A percentile compares a stretch with the other conserved stretches of the same genome.
Evolutionary conservation across 2,329 filamentous ascomycete genomes (phyloP).

Genomic region (Aspergillus candidus): DNA sequence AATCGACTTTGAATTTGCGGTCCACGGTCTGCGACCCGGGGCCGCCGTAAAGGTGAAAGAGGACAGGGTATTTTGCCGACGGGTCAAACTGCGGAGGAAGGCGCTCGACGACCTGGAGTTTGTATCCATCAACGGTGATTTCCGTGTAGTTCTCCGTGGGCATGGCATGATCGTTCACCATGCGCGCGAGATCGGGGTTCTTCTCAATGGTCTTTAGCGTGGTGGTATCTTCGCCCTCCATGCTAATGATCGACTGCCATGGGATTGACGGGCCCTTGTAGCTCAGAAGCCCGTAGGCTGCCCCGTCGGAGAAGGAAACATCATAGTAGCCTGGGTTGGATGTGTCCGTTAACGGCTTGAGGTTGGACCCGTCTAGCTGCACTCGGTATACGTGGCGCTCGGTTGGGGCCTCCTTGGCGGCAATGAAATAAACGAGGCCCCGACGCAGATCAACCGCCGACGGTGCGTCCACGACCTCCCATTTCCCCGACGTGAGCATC

Average conservation of each 20-base stretch:
- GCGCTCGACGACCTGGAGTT: constrained; percentile 70
- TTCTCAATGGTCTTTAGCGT: constrained; percentile 71
- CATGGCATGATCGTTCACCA: constrained; percentile 69
- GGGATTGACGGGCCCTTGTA: constrained; percentile 82
- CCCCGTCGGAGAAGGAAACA: constrained; percentile 75
- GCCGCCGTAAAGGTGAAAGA: constrained; percentile 92
- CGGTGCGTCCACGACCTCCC: constrained; percentile 85
- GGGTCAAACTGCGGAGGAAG: constrained; percentile 82
- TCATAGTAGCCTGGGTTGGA: constrained; percentile 69
- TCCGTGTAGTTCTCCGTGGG: constrained; percentile 78
- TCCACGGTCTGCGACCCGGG: constrained; percentile 86
- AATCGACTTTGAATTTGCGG: constrained; percentile 77
- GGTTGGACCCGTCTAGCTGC: constrained; percentile 68
- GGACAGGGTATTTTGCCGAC: constrained; percentile 80
- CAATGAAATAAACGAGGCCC: constrained; percentile 86
- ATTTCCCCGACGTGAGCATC: constrained; percentile 79
- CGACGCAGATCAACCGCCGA: constrained; percentile 76
- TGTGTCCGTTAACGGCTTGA: constrained; percentile 68
- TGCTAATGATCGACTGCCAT: constrained; percentile 85
- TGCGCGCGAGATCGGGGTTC: constrained; percentile 63
- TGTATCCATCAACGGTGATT: constrained; percentile 73
- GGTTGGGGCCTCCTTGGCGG: constrained; percentile 78
- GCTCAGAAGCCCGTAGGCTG: constrained; percentile 75
- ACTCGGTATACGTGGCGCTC: constrained; percentile 91
- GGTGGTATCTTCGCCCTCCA: constrained; percentile 58